phyloP scores from a whole-genome alignment of 352 stramenopile species.

The Elongisporangium senticosum region DNA sequence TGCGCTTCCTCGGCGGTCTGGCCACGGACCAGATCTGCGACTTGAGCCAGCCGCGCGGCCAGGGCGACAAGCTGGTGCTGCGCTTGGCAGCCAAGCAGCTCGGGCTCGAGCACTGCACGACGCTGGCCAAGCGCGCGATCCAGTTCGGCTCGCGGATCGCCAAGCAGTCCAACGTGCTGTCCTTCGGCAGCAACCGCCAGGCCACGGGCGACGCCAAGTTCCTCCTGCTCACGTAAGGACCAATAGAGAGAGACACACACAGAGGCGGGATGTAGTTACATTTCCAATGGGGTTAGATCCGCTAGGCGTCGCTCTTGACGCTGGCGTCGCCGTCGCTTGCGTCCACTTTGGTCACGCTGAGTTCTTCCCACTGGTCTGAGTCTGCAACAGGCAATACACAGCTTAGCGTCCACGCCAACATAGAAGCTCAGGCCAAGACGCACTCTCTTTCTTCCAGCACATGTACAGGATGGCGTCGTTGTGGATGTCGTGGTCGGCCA shows the following conservation, averaged over 20 bases:
- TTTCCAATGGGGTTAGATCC: not conserved
- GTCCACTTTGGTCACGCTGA: conserved; percentile 66
- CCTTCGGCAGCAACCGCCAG: conserved; percentile 45
- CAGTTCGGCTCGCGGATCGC: conserved; percentile 92
- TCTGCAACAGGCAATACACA: conserved; percentile 33
- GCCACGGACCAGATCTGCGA: conserved; percentile 76
- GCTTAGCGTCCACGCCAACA: no score
- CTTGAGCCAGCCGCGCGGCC: conserved; percentile 60
- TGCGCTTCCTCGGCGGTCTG: conserved; percentile 64
- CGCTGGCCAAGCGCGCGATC: conserved; percentile 91
- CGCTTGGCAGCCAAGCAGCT: conserved; percentile 68
- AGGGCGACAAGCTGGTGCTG: conserved; percentile 91
- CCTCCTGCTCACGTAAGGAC: not conserved
- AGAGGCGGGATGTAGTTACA: no score
- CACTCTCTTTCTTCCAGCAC: conserved; percentile 86
- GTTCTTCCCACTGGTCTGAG: conserved; percentile 74
- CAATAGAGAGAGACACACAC: not conserved
- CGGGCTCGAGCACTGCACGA: conserved; percentile 53
- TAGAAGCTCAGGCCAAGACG: no score
- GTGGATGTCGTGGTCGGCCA: conserved; percentile 78
- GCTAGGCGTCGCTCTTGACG: not conserved
- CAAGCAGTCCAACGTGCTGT: conserved; percentile 73
- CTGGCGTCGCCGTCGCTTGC: conserved; percentile 16
- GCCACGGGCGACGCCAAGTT: conserved; percentile 40
- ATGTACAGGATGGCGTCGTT: conserved; percentile 85